Evolutionary conservation across 257 asterid species (phyloP).

Genomic region (Apocynum venetum): DNA sequence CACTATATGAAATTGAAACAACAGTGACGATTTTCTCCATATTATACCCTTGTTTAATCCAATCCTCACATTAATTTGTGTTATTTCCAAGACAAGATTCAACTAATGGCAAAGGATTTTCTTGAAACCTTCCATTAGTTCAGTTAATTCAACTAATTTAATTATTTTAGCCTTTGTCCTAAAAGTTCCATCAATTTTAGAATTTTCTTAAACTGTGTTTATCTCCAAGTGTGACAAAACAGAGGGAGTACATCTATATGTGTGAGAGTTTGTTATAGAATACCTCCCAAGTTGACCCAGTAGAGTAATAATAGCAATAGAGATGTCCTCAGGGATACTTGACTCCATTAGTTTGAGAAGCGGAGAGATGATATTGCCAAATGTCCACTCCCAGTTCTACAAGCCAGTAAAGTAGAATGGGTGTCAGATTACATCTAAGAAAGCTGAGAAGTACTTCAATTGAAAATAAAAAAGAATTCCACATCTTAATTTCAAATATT

Average conservation of each 20-base stretch:
- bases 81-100: background rate
- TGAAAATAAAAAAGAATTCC: background rate
- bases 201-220: no score
- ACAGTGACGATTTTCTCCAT: background rate
- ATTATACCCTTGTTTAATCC: background rate
- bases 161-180: no score
- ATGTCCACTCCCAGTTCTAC: conserved; percentile 91
- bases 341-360: conserved; percentile 48
- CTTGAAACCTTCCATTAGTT: background rate
- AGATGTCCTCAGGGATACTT: conserved; percentile 34
- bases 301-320: conserved; percentile 51
- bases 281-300: conserved; percentile 95
- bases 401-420: conserved; percentile 14
- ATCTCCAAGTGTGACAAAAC: no score
- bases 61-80: no score
- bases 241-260: background rate
- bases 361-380: conserved; percentile 38
- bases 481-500: background rate
- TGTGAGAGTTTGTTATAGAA: background rate
- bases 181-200: no score
- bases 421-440: conserved; percentile 1
- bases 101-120: no score
- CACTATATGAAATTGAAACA: background rate
- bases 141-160: background rate
- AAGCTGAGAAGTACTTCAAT: background rate